A percentile compares a stretch with the other conserved stretches of the same genome.
Conservation (phyloP, 768 basidiomycete genomes). For the Auricularia cornea region DNA sequence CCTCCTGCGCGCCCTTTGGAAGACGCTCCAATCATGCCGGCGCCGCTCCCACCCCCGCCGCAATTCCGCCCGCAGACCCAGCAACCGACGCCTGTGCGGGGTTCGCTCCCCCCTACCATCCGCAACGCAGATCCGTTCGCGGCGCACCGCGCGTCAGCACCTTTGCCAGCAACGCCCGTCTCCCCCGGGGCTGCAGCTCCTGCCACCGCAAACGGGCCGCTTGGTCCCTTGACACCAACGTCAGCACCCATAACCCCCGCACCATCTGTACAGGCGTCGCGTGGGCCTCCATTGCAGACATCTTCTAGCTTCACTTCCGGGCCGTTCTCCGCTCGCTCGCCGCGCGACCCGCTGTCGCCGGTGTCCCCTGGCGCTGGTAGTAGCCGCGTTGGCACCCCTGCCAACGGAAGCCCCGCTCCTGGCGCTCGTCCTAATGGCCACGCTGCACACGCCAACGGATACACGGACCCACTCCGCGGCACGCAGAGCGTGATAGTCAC, state of each 20-base stretch:
- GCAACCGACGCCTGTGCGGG: slow-evolving; percentile 13
- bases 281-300: not conserved
- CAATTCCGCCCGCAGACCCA: slow-evolving; percentile 10
- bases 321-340: slow-evolving; percentile 11
- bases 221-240: not conserved
- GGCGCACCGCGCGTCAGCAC: not conserved
- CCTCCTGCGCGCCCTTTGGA: slow-evolving; percentile 62
- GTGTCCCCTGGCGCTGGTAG: slow-evolving; percentile 46
- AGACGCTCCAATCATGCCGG: slow-evolving; percentile 37
- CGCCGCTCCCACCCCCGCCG: slow-evolving; percentile 14
- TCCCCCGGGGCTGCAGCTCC: not conserved
- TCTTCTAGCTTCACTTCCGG: not conserved
- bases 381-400: slow-evolving; percentile 35
- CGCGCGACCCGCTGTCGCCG: slow-evolving; percentile 28
- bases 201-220: not conserved
- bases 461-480: slow-evolving; percentile 11
- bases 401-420: slow-evolving; percentile 22
- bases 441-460: slow-evolving; percentile 2
- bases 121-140: slow-evolving; percentile 8
- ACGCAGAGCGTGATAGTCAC: not conserved
- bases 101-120: slow-evolving; percentile 8
- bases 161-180: not conserved
- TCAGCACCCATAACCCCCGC: not conserved
- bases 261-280: not conserved
- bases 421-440: slow-evolving; percentile 21